Evolutionary conservation across 768 basidiomycete genomes (phyloP).

Genomic region (Trametes sanguinea): DNA sequence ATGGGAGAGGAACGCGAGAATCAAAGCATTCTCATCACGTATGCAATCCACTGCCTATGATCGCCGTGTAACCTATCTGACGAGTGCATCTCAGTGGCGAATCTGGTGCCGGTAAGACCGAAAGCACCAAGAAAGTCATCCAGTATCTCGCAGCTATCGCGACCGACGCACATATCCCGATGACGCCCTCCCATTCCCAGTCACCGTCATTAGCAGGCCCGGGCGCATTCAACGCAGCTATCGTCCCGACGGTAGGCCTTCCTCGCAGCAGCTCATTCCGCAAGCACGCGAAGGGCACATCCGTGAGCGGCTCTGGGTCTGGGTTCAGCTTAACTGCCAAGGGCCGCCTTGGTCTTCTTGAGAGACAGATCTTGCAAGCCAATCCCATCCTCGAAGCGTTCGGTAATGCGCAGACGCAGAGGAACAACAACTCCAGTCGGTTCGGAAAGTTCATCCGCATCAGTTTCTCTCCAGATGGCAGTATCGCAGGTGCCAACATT

Average conservation of each 20-base stretch:
- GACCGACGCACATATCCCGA: slow-evolving; percentile 65
- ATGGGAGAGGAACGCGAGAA: slow-evolving; percentile 98
- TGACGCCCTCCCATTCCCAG: slow-evolving; percentile 61
- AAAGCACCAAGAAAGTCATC: slow-evolving; percentile 99
- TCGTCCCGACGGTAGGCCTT: slow-evolving; percentile 67
- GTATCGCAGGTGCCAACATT: slow-evolving; percentile 96
- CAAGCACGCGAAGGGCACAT: slow-evolving; percentile 50
- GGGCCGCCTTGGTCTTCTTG: slow-evolving; percentile 82
- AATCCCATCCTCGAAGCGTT: slow-evolving; percentile 98
- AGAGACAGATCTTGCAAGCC: slow-evolving; percentile 95
- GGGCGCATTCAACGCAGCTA: slow-evolving; percentile 43
- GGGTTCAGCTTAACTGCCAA: slow-evolving; percentile 54
- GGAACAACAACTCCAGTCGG: slow-evolving; percentile 98
- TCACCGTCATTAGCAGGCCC: slow-evolving; percentile 61
- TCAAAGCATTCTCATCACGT: slow-evolving; percentile 98
- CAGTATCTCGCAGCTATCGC: slow-evolving; percentile 99
- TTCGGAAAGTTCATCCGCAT: slow-evolving; percentile 99
- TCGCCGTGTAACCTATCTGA: neutral
- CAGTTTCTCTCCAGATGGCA: slow-evolving; percentile 88
- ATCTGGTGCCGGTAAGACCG: slow-evolving; percentile 98
- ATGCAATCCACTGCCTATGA: slow-evolving; percentile 33
- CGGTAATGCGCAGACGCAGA: slow-evolving; percentile 96
- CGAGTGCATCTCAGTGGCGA: slow-evolving; percentile 70
- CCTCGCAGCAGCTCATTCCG: slow-evolving; percentile 62
- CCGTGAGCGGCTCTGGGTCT: slow-evolving; percentile 47